Base-by-base conservation (phyloP, 2,329 filamentous ascomycete species). In the Aspergillus aculeatus region DNA sequence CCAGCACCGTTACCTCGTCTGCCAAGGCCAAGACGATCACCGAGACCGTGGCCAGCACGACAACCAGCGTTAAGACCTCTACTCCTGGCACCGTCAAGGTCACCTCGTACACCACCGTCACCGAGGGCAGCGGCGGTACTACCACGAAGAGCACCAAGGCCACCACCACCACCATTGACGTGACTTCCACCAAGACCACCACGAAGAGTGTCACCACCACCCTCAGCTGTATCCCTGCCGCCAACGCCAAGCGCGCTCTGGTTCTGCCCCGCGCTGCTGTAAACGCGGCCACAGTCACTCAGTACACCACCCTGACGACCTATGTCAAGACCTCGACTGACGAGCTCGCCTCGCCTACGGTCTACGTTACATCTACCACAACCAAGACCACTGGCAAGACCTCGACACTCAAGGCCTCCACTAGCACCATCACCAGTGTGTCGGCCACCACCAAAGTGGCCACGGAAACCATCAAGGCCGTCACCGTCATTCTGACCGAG, bases 71-170 rank as follows among this genome's bases (percentile, higher is more conserved):
- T 24, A 32, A 44, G 23, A 47, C 53, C 5, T 55, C 24, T 1
- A 55, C 53, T 2, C 35, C 53, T 12, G 16, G 23, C 16, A 47
- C 41, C 5, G 53, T 31, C 35, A 48, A 31, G 44, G n/a, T 32
- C n/a, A 50, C 54, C 9, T 47, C 29, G 5, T 48, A 32, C 3
- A 61, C 56, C 16, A 74, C 71, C n/a, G 59, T 68, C 11, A 75
- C 70, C n/a, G 68, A 70, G 56, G 66, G 71, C 11, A 70, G 24
- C 24, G 41, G 21, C 12, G 53, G 53, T 16, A 55, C 53, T 2
- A 31, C 23, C 14, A 55, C 53, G 16, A 32, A 26, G 12, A 55
- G 32, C 6, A 44, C 53, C 2, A 55, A 55, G 23, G 53, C 38
- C 38, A 44, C 38, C 38, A 44, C 38, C 38, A 44, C 38, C 16